Evolutionary conservation across 2,329 filamentous ascomycete species (phyloP), one percentile per base, ranked within the genome.

Genomic region (Pseudogymnoascus sp.): DNA sequence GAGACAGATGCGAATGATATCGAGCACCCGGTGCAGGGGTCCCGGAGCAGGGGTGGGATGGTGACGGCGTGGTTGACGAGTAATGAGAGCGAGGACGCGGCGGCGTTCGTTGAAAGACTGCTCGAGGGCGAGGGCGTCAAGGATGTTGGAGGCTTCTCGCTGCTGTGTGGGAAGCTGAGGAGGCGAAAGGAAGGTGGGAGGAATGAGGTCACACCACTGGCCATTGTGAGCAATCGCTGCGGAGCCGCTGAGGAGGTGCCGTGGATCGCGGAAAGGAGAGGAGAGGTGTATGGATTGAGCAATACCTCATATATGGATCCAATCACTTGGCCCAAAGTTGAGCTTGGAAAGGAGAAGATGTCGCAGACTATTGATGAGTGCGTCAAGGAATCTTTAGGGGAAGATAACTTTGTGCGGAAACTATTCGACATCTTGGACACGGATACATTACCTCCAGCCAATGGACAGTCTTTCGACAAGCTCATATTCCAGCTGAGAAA

Each of bases 131-230:
- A 72, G 23, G 78, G 82, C 8, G 80, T 85, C 21, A 82, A 82
- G 68, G 84, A 83, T 60, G 83, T 88, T 14, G 86, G 86, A 5
- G 85, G 86, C 0, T 88, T 88, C 70, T 86, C 83, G 23, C 79
- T 89, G 70, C 77, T 87, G n/a, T 87, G 84, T 66, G 84, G 83
- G 7, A 86, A 84, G 69, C 75, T 89, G 68, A 74, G 73, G 56
- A 77, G 76, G 50, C 28, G 65, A 14, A 63, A 64, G 53, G 62
- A 65, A 12, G 31, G 60, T 23, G 50, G 66, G 1, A 47, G 63
- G 3, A 65, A 65, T 62, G 65, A 62, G 7, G 70, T 80, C 21
- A 76, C 82, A 64, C 80, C 80, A 0, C 74, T 88, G 10, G 84
- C 83, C 6, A 82, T 88, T 61, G 78, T 88, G 60, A 86, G 83